Percentiles rank a stretch among this genome's conserved stretches.
These are phyloP conservation scores for Tolypocladium ophioglossoides DNA, from an alignment of 2,329 filamentous ascomycete genomes.

Conservation along the genomic window DNA sequence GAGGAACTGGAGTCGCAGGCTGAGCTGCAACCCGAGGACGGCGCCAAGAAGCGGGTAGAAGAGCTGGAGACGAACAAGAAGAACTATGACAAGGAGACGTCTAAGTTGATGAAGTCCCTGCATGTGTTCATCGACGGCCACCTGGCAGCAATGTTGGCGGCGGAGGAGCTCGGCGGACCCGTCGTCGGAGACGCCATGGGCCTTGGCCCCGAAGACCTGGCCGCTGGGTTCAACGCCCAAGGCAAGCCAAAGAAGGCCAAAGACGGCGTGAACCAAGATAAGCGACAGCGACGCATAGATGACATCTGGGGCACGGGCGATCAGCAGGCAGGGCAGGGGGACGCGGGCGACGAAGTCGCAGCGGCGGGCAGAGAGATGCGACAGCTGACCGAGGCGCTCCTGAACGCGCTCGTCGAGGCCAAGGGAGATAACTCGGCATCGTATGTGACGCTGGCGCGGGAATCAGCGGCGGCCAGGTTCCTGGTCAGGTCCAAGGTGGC, in stretches of 20 bases:
- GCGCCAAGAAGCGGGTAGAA: constrained; percentile 51
- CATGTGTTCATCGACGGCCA: constrained; percentile 60
- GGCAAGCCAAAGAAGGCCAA: constrained; percentile 44
- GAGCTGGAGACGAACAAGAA: constrained; percentile 49
- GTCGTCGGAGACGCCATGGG: constrained; percentile 67
- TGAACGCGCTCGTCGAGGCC: constrained; percentile 46
- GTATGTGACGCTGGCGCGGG: constrained; percentile 47
- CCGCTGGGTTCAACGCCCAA: constrained; percentile 48
- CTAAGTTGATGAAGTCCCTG: constrained; percentile 50
- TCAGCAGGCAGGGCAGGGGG: constrained; percentile 8
- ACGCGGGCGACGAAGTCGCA: constrained; percentile 33
- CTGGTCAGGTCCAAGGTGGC: constrained; percentile 55
- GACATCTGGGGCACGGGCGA: constrained; percentile 45
- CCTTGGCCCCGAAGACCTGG: constrained; percentile 47
- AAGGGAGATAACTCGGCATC: constrained; percentile 43
- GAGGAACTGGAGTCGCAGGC: constrained; percentile 45
- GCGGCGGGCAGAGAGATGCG: constrained; percentile 48
- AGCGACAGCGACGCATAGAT: constrained; percentile 50
- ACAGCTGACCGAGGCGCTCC: constrained; percentile 46
- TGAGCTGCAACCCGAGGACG: constrained; percentile 48
- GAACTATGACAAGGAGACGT: constrained; percentile 50
- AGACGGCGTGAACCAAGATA: constrained; percentile 30
- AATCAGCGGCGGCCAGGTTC: constrained; percentile 53
- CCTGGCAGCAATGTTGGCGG: constrained; percentile 66
- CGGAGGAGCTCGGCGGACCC: constrained; percentile 74